Conservation (phyloP, 139 green algal species). For the Trebouxia sp. region DNA sequence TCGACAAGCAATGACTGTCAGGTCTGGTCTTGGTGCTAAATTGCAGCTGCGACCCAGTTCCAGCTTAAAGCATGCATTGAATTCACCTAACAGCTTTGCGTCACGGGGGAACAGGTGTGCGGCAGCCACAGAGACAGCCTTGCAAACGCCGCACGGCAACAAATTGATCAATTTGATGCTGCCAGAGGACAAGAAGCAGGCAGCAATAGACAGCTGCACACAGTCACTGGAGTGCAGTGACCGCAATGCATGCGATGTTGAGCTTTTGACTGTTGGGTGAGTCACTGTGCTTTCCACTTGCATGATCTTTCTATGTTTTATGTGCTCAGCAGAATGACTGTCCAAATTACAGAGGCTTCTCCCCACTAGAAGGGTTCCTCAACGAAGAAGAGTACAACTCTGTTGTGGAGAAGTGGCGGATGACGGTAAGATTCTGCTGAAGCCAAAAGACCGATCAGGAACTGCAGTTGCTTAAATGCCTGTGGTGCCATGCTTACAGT, state of each 20-base stretch:
- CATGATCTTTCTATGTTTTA: no score
- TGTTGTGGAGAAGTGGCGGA: constrained; percentile 77
- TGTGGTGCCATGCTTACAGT: no score
- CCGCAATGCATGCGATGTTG: constrained; percentile 90
- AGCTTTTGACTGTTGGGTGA: constrained; percentile 84
- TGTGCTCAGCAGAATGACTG: background rate
- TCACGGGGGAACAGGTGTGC: background rate
- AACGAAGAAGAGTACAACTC: constrained; percentile 77
- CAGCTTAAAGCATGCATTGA: no score
- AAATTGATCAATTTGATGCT: constrained; percentile 80
- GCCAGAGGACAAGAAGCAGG: constrained; percentile 42
- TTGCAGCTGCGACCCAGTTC: no score
- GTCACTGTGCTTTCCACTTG: no score
- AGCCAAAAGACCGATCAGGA: no score
- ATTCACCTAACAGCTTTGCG: background rate
- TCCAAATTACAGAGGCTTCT: constrained; percentile 70
- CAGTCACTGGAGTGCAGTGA: constrained; percentile 81
- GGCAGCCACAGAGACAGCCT: background rate
- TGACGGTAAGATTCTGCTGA: constrained; percentile 40
- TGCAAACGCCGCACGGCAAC: constrained; percentile 70
- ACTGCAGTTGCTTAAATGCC: no score
- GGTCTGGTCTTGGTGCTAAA: background rate
- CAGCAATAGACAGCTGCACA: constrained; percentile 56
- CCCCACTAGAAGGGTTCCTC: constrained; percentile 89
- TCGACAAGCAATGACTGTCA: background rate